Conservation (phyloP, 805 yeast genomes). For the Candida odintsovae region DNA sequence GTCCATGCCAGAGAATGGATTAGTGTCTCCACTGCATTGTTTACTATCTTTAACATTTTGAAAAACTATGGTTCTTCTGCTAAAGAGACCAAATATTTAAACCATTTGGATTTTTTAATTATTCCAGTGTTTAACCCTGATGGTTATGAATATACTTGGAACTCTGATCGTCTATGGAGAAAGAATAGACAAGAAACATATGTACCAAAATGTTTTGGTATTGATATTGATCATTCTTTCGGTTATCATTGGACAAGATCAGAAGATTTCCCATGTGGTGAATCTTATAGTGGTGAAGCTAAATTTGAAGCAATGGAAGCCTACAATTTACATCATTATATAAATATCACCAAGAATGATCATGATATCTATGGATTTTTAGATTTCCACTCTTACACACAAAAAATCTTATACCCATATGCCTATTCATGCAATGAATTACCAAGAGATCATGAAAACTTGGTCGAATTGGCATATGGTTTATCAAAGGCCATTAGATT, state of each 20-base stretch:
- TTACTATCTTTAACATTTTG: conserved; percentile 42
- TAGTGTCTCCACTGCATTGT: conserved; percentile 64
- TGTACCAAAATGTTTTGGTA: conserved; percentile 64
- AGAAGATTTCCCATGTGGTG: conserved; percentile 70
- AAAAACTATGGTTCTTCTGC: conserved; percentile 36
- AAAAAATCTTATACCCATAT: conserved; percentile 77
- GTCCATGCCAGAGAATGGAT: conserved; percentile 92
- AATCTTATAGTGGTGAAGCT: conserved; percentile 71
- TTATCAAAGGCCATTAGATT: conserved; percentile 66
- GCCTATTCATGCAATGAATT: conserved; percentile 68
- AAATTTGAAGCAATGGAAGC: conserved; percentile 67
- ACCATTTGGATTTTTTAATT: conserved; percentile 63
- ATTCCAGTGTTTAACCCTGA: conserved; percentile 88
- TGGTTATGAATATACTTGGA: conserved; percentile 85
- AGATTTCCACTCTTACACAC: conserved; percentile 82
- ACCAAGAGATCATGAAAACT: conserved; percentile 78
- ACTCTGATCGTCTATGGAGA: conserved; percentile 75
- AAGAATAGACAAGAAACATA: conserved; percentile 79
- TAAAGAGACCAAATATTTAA: conserved; percentile 41
- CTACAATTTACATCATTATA: conserved; percentile 39
- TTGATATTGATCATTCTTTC: conserved; percentile 83
- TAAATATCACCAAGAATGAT: conserved; percentile 36
- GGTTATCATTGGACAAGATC: conserved; percentile 65
- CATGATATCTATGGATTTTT: conserved; percentile 70
- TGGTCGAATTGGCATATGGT: conserved; percentile 78